These are phyloP conservation scores for Backusella sp. DNA, from an alignment of 192 early-diverging fungal species.

Conservation along the genomic window DNA sequence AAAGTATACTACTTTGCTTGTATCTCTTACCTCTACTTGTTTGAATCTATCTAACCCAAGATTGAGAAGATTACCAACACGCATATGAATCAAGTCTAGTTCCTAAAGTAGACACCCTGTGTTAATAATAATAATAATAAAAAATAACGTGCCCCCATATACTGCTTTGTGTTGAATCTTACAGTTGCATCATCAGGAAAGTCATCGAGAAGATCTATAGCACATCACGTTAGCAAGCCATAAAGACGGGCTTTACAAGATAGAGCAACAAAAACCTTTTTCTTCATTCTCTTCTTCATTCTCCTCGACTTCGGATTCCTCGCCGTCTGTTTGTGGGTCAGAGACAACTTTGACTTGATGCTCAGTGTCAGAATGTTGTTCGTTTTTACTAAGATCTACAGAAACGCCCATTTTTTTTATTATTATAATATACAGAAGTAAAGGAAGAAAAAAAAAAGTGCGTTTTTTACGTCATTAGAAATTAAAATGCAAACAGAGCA, in stretches of 20 bases:
- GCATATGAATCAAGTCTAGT: slow-evolving; percentile 66
- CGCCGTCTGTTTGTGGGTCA: neutral
- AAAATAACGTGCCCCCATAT: neutral
- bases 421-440: neutral
- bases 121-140: neutral
- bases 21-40: slow-evolving; percentile 57
- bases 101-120: slow-evolving; percentile 43
- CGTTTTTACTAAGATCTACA: slow-evolving; percentile 2
- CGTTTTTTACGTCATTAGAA: neutral
- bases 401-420: neutral
- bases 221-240: neutral
- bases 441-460: neutral
- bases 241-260: neutral
- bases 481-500: neutral
- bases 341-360: neutral
- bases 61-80: slow-evolving; percentile 52
- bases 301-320: slow-evolving; percentile 7
- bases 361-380: neutral
- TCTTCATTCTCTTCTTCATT: slow-evolving; percentile 12
- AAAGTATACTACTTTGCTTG: neutral
- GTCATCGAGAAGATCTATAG: slow-evolving; percentile 40
- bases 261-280: neutral
- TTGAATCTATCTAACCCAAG: slow-evolving; percentile 62
- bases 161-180: neutral
- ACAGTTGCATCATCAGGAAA: slow-evolving; percentile 50